These are phyloP conservation scores for Papilionanthe hybrid DNA, from an alignment of 116 monocot species.

Conservation along the genomic window DNA sequence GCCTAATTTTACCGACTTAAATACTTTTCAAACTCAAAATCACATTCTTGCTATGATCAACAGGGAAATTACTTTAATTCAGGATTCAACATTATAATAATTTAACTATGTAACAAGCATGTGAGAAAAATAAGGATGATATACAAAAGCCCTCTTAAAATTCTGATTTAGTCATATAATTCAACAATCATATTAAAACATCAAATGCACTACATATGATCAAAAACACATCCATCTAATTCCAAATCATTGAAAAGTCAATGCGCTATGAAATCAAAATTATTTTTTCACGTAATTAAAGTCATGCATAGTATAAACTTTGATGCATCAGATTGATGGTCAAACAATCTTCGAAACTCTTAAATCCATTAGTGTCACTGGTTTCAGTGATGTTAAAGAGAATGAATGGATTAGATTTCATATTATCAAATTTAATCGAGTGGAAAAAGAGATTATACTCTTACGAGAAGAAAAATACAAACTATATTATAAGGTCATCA, in stretches of 20 bases:
- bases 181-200: background rate
- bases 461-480: background rate
- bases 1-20: too few species aligned
- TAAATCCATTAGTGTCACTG: background rate
- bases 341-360: background rate
- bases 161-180: background rate
- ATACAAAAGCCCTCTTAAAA: background rate
- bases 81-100: too few species aligned
- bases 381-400: background rate
- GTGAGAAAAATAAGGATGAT: background rate
- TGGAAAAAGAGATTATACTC: background rate
- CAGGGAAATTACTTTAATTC: too few species aligned
- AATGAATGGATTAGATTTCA: background rate
- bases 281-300: background rate
- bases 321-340: background rate
- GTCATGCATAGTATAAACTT: background rate
- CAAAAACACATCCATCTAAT: background rate
- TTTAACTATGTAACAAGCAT: background rate
- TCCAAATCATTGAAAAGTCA: background rate
- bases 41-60: too few species aligned
- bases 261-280: background rate
- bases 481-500: background rate
- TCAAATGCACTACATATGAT: background rate
- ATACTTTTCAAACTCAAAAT: too few species aligned
- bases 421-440: background rate